Percentiles rank a stretch among this genome's conserved stretches.
These are phyloP conservation scores for Mycogone perniciosa DNA, from an alignment of 2,329 filamentous ascomycete species.

Conservation along the genomic window DNA sequence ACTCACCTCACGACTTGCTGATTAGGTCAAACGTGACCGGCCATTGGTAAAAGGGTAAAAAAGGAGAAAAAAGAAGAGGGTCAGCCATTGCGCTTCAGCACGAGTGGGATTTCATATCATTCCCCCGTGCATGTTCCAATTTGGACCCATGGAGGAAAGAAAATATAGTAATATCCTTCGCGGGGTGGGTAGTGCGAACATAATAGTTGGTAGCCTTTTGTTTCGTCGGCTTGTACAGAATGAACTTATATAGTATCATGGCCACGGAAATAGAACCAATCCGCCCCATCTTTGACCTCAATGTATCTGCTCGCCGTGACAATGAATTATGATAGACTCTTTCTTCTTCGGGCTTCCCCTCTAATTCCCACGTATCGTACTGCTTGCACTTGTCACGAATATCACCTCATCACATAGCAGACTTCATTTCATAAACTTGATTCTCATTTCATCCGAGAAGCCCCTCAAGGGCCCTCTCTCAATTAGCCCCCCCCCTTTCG, in stretches of 20 bases:
- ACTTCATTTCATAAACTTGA: background rate
- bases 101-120: background rate
- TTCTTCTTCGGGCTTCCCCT: too few species aligned
- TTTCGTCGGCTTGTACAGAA: slow-evolving; percentile 2
- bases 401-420: too few species aligned
- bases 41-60: slow-evolving; percentile 13
- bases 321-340: too few species aligned
- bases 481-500: background rate
- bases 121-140: background rate
- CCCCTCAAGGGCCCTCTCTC: background rate
- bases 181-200: slow-evolving; percentile 1
- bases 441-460: background rate
- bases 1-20: background rate
- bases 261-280: slow-evolving; percentile 6
- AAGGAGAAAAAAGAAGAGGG: slow-evolving; percentile 20
- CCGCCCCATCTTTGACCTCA: background rate
- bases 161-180: slow-evolving; percentile 1
- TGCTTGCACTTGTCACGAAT: too few species aligned
- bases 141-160: slow-evolving; percentile 1
- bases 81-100: slow-evolving; percentile 1
- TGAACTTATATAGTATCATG: slow-evolving; percentile 4
- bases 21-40: background rate
- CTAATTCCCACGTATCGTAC: too few species aligned
- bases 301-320: too few species aligned
- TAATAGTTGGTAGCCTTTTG: background rate